phyloP scores from a whole-genome alignment of 768 basidiomycete species.

The Hygrocybe coccinea region DNA sequence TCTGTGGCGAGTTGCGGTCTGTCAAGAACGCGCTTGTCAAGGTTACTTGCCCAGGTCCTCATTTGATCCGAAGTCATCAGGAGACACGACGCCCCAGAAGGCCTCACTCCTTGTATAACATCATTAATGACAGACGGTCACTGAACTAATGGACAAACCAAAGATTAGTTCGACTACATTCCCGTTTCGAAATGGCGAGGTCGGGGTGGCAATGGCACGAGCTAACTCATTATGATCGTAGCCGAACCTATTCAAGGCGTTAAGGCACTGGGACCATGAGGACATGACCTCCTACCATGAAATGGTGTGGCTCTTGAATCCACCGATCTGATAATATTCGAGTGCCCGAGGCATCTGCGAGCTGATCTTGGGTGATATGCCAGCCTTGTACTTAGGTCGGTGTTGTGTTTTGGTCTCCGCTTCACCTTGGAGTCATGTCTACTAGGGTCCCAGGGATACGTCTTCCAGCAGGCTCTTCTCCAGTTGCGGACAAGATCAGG shows the following conservation, averaged over 20 bases:
- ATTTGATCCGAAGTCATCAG: slow-evolving; percentile 36
- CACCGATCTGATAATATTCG: slow-evolving; percentile 3
- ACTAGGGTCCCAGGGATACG: slow-evolving; percentile 44
- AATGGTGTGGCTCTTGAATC: neutral
- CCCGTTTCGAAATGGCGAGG: slow-evolving; percentile 28
- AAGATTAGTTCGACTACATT: slow-evolving; percentile 39
- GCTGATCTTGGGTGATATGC: too few relatives aligned
- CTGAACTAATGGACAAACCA: slow-evolving; percentile 27
- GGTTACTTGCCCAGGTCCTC: slow-evolving; percentile 17
- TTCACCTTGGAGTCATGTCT: neutral
- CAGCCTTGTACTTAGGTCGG: too few relatives aligned
- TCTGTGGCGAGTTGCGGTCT: slow-evolving; percentile 17
- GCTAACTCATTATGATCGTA: slow-evolving; percentile 36
- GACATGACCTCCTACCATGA: neutral
- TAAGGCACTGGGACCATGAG: neutral
- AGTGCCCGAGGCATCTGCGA: too few relatives aligned
- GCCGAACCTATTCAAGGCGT: slow-evolving; percentile 8
- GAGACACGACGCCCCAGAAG: slow-evolving; percentile 41
- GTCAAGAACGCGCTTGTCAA: slow-evolving; percentile 9
- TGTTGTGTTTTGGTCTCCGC: too few relatives aligned
- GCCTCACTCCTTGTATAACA: slow-evolving; percentile 37
- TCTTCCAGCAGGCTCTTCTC: slow-evolving; percentile 39
- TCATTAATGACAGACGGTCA: neutral
- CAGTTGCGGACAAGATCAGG: slow-evolving; percentile 46
- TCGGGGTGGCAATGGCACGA: slow-evolving; percentile 21